phyloP scores from a whole-genome alignment of 129 eudicot species.

The Flaveria sonorensis region DNA sequence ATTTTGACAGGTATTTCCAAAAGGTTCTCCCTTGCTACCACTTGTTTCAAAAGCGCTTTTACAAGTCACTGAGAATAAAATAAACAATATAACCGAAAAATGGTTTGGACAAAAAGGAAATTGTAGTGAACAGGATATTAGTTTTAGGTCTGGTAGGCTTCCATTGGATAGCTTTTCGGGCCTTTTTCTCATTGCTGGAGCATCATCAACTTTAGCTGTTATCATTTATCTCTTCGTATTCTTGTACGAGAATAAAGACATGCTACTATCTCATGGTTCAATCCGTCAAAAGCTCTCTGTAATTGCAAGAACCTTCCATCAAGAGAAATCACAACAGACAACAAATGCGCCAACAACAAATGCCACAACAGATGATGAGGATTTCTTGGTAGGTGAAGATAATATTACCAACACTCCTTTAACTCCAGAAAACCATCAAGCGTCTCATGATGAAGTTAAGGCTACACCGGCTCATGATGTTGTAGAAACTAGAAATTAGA shows the following conservation, averaged over 20 bases:
- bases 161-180: slow-evolving; percentile 55
- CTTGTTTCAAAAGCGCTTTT: slow-evolving; percentile 50
- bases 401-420: slow-evolving; percentile 3
- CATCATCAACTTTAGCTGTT: slow-evolving; percentile 45
- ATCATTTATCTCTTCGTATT: slow-evolving; percentile 32
- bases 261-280: slow-evolving; percentile 33
- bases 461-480: slow-evolving; percentile 4
- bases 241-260: slow-evolving; percentile 43
- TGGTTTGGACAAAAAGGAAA: slow-evolving; percentile 30
- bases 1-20: slow-evolving; percentile 48
- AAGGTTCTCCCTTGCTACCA: slow-evolving; percentile 52
- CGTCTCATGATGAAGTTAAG: neutral
- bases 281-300: slow-evolving; percentile 31
- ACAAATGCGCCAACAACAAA: neutral
- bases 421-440: neutral
- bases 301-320: slow-evolving; percentile 34
- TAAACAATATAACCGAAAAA: slow-evolving; percentile 16
- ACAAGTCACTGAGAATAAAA: slow-evolving; percentile 35
- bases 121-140: slow-evolving; percentile 23
- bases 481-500: slow-evolving; percentile 16
- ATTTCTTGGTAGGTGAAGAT: neutral
- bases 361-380: neutral
- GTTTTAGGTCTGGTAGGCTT: slow-evolving; percentile 40
- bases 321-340: slow-evolving; percentile 22
- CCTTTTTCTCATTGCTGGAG: slow-evolving; percentile 50